Conservation (phyloP, 371 early-diverging fungal species). For the Actinomucor elegans region DNA sequence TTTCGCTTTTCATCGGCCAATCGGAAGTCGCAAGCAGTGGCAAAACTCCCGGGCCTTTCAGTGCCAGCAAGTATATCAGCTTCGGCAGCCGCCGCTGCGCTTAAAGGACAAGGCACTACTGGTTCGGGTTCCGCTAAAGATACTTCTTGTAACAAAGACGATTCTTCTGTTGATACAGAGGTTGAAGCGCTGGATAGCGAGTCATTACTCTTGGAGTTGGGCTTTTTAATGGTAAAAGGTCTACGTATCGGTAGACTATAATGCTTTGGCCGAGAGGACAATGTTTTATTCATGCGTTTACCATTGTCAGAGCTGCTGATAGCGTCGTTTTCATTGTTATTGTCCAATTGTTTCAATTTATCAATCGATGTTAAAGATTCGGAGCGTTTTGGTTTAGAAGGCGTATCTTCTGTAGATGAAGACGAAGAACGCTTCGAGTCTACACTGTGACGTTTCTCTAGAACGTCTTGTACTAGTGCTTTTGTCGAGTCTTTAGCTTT, state of each 20-base stretch:
- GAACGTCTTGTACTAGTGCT: slow-evolving; percentile 13
- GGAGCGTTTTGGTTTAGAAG: not conserved
- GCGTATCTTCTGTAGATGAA: not conserved
- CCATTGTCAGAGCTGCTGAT: not conserved
- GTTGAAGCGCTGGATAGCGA: slow-evolving; percentile 6
- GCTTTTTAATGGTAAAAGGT: slow-evolving; percentile 8
- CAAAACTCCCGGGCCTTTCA: slow-evolving; percentile 29
- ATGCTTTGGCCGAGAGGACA: not conserved
- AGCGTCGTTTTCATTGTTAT: not conserved
- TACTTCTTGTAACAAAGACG: not conserved
- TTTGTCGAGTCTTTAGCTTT: slow-evolving; percentile 22
- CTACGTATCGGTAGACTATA: slow-evolving; percentile 7
- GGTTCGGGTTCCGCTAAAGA: not conserved
- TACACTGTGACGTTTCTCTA: slow-evolving; percentile 11
- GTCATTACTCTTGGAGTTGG: not conserved
- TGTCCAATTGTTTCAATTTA: not conserved
- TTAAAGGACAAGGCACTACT: not conserved
- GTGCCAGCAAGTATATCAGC: slow-evolving; percentile 5
- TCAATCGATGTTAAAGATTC: not conserved
- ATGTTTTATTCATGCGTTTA: not conserved
- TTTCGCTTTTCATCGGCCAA: slow-evolving; percentile 47
- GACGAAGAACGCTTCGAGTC: slow-evolving; percentile 9
- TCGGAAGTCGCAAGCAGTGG: slow-evolving; percentile 28
- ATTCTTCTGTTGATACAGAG: not conserved
- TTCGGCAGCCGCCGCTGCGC: slow-evolving; percentile 8